Base-by-base conservation (phyloP, 208 protist genomes). In the Angomonas ambiguus region DNA sequence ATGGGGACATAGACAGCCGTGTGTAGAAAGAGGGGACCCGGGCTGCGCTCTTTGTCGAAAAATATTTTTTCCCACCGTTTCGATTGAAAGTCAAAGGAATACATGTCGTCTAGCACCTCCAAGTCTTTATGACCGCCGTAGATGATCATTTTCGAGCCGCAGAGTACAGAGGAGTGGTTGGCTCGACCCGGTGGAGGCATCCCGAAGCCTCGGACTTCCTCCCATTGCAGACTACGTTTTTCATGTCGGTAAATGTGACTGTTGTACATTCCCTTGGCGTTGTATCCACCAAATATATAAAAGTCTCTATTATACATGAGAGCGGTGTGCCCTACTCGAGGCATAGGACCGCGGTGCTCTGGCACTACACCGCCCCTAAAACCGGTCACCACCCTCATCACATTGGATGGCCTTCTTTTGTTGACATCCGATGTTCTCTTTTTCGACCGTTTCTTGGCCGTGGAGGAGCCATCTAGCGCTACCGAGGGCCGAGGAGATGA, bases 61-160 rank as follows among this genome's bases (percentile, higher is more conserved):
- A 32, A 65, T 24, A 96, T 82, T 64, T 83, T 88, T 51, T 96
- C 90, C 87, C 90, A 96, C 18, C 82, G 70, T 3, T 65, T 62
- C 0, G 71, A 81, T 0, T 76, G 68, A 33, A 96, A 66, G 48
- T 90, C 80, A 48, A 82, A 80, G 67, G 79, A 71, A 61, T 79
- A 96, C 20, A 96, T 41, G 41, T 93, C 87, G 64, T 93, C 85
- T 63, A 93, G 87, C 2, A 92, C 85, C 25, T 92, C 87, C 10
- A 87, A 65, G 45, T 88, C 71, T 18, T 80, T 72, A 51, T 93
- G 77, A 2, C 90, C 90, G 24, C 90, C 87, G 65, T 82, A 93
- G n/a, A 93, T 70, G 71, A 89, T 78, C 51, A 96, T 87, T 55
- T 85, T 88, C 49, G 79, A 84, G 28, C 82, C 78, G 61, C 76